These are phyloP conservation scores for Mycosphaerella arachidis DNA, from an alignment of 2,329 filamentous ascomycete genomes.

Conservation along the genomic window DNA sequence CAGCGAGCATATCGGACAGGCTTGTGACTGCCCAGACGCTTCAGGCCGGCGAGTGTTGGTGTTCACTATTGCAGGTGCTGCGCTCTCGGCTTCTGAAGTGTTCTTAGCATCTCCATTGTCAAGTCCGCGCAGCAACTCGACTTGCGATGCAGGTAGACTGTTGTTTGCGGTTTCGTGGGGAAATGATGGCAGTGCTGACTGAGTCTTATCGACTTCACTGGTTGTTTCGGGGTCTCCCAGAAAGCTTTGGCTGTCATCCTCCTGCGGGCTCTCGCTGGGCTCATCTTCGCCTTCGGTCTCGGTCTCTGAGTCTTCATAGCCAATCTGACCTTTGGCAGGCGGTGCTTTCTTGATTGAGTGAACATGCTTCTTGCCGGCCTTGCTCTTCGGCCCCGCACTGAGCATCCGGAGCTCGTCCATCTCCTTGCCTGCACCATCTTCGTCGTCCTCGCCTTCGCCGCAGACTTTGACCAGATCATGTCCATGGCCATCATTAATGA, in stretches of 20 bases:
- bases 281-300: conserved; percentile 25
- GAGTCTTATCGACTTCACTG: conserved; percentile 5
- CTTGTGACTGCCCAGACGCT: neutral
- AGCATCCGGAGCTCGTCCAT: conserved; percentile 61
- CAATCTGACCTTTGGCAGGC: conserved; percentile 4
- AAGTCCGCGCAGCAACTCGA: conserved; percentile 6
- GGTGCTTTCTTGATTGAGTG: neutral
- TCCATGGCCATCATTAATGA: conserved; percentile 62
- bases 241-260: neutral
- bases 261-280: neutral
- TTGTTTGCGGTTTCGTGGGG: neutral
- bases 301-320: conserved; percentile 25
- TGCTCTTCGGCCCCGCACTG: conserved; percentile 15
- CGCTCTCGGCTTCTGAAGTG: neutral
- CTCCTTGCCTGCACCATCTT: conserved; percentile 57
- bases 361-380: neutral
- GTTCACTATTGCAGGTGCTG: neutral
- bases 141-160: conserved; percentile 4
- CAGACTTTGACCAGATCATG: conserved; percentile 69
- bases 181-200: neutral
- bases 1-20: conserved; percentile 62
- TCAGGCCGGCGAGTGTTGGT: neutral
- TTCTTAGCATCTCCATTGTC: conserved; percentile 2
- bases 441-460: conserved; percentile 58
- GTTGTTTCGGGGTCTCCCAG: conserved; percentile 15